phyloP scores from a whole-genome alignment of 2,329 filamentous ascomycete genomes.

The Leptographium procerum region DNA sequence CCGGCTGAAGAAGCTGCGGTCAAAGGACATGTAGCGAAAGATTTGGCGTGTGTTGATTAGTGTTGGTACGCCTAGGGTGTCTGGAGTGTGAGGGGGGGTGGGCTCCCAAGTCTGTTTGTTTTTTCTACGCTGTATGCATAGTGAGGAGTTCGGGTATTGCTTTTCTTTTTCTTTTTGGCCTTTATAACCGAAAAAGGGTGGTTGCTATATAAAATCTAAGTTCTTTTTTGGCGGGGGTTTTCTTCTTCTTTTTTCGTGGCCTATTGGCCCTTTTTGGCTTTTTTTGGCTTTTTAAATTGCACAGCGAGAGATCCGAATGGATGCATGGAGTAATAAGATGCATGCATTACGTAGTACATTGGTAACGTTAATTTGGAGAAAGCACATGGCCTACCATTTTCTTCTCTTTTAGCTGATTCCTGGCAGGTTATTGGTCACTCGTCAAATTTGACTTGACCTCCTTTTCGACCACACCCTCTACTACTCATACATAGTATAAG shows the following conservation, averaged over 20 bases:
- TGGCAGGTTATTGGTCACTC: neutral
- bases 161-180: slow-evolving; percentile 5
- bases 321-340: too few relatives aligned
- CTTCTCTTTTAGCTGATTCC: neutral
- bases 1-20: slow-evolving; percentile 75
- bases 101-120: neutral
- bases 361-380: too few relatives aligned
- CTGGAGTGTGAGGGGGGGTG: neutral
- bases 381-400: too few relatives aligned
- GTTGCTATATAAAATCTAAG: neutral
- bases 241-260: too few relatives aligned
- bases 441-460: neutral
- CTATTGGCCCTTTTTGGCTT: too few relatives aligned
- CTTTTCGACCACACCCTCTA: too few relatives aligned
- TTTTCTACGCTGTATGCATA: neutral
- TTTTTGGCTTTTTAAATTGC: neutral
- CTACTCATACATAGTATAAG: too few relatives aligned
- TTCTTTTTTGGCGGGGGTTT: neutral
- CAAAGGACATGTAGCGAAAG: slow-evolving; percentile 42
- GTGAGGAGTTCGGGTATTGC: slow-evolving; percentile 5
- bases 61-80: neutral
- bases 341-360: too few relatives aligned
- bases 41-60: neutral
- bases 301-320: neutral
- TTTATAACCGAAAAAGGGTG: neutral